These are phyloP conservation scores for Cudoniella acicularis DNA, from an alignment of 495 filamentous ascomycete species.

Conservation along the genomic window DNA sequence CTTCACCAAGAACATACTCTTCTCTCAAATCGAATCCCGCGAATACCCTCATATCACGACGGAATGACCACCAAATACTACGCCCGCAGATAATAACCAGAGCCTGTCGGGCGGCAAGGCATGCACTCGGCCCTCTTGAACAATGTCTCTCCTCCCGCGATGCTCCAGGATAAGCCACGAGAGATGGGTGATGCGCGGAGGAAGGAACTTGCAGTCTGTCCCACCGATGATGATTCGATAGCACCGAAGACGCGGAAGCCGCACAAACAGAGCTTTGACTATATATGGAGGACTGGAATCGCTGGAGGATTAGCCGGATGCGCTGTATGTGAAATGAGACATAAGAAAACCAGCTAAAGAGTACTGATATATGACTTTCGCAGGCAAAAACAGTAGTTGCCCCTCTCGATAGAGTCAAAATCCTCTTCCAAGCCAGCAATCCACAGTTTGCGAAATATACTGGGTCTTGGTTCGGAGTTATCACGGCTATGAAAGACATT, in stretches of 20 bases:
- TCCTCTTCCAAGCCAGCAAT: conserved; percentile 94
- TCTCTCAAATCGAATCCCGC: too few species aligned
- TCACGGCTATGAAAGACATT: conserved; percentile 76
- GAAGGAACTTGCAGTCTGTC: conserved; percentile 24
- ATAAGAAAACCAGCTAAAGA: neutral
- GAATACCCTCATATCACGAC: neutral
- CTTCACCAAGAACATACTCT: neutral
- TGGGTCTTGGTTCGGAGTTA: conserved; percentile 78
- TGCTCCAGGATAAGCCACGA: conserved; percentile 39
- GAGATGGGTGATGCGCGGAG: conserved; percentile 23
- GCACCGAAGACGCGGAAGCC: conserved; percentile 36
- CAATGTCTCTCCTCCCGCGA: conserved; percentile 37
- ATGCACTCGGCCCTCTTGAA: conserved; percentile 47
- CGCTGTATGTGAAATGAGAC: conserved; percentile 72
- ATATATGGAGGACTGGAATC: conserved; percentile 73
- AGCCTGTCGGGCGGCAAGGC: conserved; percentile 27
- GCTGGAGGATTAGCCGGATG: conserved; percentile 88
- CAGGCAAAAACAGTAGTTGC: conserved; percentile 95
- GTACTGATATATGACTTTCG: conserved; percentile 1
- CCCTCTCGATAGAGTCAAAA: conserved; percentile 96
- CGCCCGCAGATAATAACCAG: conserved; percentile 8
- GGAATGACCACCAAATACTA: conserved; percentile 6
- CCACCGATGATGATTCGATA: conserved; percentile 25
- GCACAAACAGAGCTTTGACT: conserved; percentile 74
- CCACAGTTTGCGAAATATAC: conserved; percentile 91